Base-by-base conservation (phyloP, 169 alveolate species). In the Plasmodium cynomolgi region DNA sequence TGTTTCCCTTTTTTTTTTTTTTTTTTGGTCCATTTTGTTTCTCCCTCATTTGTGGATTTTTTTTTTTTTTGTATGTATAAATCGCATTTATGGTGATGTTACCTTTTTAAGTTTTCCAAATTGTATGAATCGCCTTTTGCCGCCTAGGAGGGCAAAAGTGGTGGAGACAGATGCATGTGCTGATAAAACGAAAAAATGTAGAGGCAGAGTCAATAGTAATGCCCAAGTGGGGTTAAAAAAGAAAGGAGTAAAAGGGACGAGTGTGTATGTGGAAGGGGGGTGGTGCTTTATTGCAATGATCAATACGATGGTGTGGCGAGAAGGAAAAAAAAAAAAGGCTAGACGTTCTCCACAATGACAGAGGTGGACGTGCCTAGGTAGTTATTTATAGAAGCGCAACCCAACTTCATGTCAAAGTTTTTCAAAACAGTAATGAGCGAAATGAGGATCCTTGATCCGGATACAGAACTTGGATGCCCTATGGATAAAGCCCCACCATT, bases 391-490 rank as follows among this genome's bases (percentile, higher is more conserved):
- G 96, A 93, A 29, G 93, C 96, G 41, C 96, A 92, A 3, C 97
- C 97, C 44, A 81, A 95, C 33, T 91, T 93, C 94, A 96, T 80
- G 29, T 93, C 95, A 44, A 71, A 92, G 29, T 95, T 86, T 20
- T 94, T 93, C 85, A 96, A 84, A 20, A 91, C 96, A 1, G 96
- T 96, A 20, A 95, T 93, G 84, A 96, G 72, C 29, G 96, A 80
- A 2, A 92, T 95, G 37, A 95, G 15, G 79, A 93, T 95, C 41
- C 97, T 95, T 6, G 94, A 58, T n/a, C 97, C 97, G n/a, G 97
- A 84, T 9, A 95, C 96, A 23, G 96, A 96, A 79, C 93, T 92
- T 13, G 97, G 96, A 86, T 94, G 96, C 1, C 97, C 97, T 37
- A 96, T 37, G 2, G 97, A 81, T 23, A 95, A 33, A 17, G 97